Evolutionary conservation across 805 yeast genomes (phyloP).

Genomic region (Hanseniaspora thailandica): DNA sequence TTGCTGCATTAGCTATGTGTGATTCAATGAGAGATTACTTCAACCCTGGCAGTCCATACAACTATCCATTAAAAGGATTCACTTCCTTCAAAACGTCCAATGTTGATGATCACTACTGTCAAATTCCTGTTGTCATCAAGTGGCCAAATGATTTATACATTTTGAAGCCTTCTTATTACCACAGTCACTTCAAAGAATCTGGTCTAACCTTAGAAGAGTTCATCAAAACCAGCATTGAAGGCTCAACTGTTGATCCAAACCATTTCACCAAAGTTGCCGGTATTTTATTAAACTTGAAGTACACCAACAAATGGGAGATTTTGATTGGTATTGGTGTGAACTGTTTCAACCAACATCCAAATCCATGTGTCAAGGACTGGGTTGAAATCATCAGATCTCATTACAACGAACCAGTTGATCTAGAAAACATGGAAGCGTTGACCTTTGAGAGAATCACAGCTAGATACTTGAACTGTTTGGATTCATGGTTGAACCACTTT

Average conservation of each 20-base stretch:
- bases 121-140: conserved; percentile 68
- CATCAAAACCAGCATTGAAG: conserved; percentile 6
- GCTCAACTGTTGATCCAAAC: neutral
- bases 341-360: conserved; percentile 75
- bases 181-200: conserved; percentile 22
- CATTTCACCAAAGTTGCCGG: conserved; percentile 9
- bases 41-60: conserved; percentile 2
- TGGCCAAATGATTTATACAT: conserved; percentile 96
- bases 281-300: conserved; percentile 11
- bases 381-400: conserved; percentile 48
- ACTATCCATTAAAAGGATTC: neutral
- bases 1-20: conserved; percentile 70
- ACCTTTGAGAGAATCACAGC: conserved; percentile 41
- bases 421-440: conserved; percentile 35
- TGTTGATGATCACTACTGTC: conserved; percentile 46
- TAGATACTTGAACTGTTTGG: conserved; percentile 51
- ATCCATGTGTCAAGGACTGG: conserved; percentile 72
- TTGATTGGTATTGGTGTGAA: conserved; percentile 84
- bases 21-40: conserved; percentile 55
- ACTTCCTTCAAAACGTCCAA: conserved; percentile 23
- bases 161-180: conserved; percentile 49
- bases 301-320: conserved; percentile 23
- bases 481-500: conserved; percentile 49
- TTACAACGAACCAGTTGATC: conserved; percentile 29
- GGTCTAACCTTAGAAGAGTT: conserved; percentile 13